Evolutionary conservation across 2,329 filamentous ascomycete genomes (phyloP).

Genomic region (Aspergillus sp.): DNA sequence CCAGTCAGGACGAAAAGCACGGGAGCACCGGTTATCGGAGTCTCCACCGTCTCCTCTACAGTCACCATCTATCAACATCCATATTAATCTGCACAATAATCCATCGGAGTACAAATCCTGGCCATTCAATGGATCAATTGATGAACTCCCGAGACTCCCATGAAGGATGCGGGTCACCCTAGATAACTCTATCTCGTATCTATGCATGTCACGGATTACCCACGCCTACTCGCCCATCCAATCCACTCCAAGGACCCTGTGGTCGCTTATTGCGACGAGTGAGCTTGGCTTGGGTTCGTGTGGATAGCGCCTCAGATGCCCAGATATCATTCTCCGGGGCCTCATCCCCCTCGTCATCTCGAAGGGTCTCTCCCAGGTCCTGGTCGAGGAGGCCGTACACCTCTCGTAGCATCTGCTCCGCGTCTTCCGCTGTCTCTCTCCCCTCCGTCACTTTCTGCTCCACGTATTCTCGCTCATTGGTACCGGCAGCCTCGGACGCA

Average conservation of each 20-base stretch:
- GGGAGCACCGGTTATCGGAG: slow-evolving; percentile 9
- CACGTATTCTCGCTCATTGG: slow-evolving; percentile 30
- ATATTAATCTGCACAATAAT: neutral
- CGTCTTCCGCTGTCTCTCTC: slow-evolving; percentile 27
- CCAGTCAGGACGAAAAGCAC: slow-evolving; percentile 5
- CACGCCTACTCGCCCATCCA: slow-evolving; percentile 34
- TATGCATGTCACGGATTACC: no score
- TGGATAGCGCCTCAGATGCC: slow-evolving; percentile 27
- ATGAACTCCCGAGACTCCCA: neutral
- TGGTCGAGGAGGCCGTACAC: slow-evolving; percentile 36
- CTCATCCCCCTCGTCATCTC: slow-evolving; percentile 13
- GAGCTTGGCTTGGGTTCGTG: slow-evolving; percentile 15
- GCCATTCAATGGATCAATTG: neutral
- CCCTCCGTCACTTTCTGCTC: slow-evolving; percentile 32
- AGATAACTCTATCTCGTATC: neutral
- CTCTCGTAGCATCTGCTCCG: slow-evolving; percentile 27
- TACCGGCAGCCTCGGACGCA: slow-evolving; percentile 33
- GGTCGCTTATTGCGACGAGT: slow-evolving; percentile 21
- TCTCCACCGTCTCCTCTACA: neutral
- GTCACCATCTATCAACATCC: neutral
- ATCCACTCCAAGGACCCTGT: slow-evolving; percentile 36
- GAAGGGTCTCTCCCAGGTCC: slow-evolving; percentile 24
- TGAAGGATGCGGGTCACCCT: neutral
- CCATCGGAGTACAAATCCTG: neutral
- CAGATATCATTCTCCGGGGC: slow-evolving; percentile 28